phyloP scores from a whole-genome alignment of 2,329 filamentous ascomycete species.

The Fusarium sp. region DNA sequence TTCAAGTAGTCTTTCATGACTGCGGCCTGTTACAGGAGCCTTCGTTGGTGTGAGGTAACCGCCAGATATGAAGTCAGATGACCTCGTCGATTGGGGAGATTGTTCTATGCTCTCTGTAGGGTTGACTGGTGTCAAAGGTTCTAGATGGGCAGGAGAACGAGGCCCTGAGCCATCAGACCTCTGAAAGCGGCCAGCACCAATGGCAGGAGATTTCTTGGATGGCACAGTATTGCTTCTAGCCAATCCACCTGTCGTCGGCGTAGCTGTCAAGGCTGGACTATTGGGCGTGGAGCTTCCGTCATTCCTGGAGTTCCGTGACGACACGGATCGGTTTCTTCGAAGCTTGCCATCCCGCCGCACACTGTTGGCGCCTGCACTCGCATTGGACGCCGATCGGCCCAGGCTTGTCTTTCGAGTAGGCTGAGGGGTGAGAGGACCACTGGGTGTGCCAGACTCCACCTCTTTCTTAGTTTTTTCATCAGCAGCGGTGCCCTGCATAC shows the following conservation, averaged over 20 bases:
- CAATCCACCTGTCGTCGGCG: conserved; percentile 64
- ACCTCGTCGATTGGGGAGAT: conserved; percentile 42
- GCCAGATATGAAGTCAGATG: conserved; percentile 38
- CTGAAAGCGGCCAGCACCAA: conserved; percentile 73
- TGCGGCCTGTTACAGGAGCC: conserved; percentile 50
- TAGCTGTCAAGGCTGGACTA: conserved; percentile 63
- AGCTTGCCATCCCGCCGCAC: conserved; percentile 81
- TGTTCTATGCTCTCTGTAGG: conserved; percentile 34
- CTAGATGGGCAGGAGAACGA: conserved; percentile 47
- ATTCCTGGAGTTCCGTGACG: conserved; percentile 83
- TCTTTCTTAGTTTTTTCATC: conserved; percentile 77
- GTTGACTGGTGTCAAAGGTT: conserved; percentile 49
- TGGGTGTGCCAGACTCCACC: conserved; percentile 73
- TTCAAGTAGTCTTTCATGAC: conserved; percentile 59
- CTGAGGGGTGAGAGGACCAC: conserved; percentile 55
- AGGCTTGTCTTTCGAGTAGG: conserved; percentile 61
- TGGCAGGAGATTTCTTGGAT: conserved; percentile 82
- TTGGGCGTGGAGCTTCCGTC: conserved; percentile 77
- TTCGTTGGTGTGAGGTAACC: conserved; percentile 42
- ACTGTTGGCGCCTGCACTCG: conserved; percentile 88
- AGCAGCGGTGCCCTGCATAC: conserved; percentile 98
- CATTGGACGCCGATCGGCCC: conserved; percentile 78
- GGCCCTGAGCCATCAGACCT: conserved; percentile 45
- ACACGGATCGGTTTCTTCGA: conserved; percentile 88
- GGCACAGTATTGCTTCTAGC: conserved; percentile 88